Evolutionary conservation across 2,329 filamentous ascomycete species (phyloP).

Genomic region (Cryphonectria parasitica): DNA sequence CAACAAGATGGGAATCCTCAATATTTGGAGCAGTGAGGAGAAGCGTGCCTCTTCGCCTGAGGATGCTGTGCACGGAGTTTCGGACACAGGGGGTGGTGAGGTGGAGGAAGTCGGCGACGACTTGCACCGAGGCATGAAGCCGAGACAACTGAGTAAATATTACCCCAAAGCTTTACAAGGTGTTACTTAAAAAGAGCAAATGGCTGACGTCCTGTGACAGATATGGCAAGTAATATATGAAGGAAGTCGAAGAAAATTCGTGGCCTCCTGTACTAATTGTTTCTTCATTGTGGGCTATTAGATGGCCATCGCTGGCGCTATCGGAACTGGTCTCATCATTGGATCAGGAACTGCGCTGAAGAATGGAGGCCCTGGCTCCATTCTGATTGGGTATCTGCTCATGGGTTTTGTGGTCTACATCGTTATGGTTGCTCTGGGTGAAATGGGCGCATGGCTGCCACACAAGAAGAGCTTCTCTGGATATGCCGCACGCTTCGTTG

Average conservation of each 20-base stretch:
- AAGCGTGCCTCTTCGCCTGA: constrained; percentile 23
- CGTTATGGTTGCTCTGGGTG: constrained; percentile 69
- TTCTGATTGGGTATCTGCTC: constrained; percentile 46
- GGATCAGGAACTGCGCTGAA: constrained; percentile 54
- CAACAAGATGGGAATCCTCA: constrained; percentile 20
- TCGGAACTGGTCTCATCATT: constrained; percentile 49
- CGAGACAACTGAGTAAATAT: constrained; percentile 24
- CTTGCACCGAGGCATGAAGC: constrained; percentile 28
- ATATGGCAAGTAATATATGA: constrained; percentile 24
- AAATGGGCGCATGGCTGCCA: constrained; percentile 71
- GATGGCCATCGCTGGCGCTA: constrained; percentile 28
- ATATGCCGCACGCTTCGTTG: constrained; percentile 66
- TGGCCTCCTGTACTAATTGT: not conserved
- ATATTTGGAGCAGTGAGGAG: constrained; percentile 23
- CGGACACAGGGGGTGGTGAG: constrained; percentile 10
- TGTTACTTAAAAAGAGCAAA: no score
- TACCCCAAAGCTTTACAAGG: not conserved
- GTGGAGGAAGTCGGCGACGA: constrained; percentile 22
- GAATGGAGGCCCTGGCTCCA: constrained; percentile 48
- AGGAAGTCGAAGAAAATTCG: not conserved
- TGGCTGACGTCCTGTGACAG: constrained; percentile 13
- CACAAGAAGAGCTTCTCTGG: constrained; percentile 66
- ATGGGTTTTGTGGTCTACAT: constrained; percentile 56
- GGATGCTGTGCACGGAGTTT: constrained; percentile 8
- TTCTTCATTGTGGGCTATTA: not conserved